phyloP scores from a whole-genome alignment of 1,139 yeast species.

The Hemisphaericaspora xylanilytica region DNA sequence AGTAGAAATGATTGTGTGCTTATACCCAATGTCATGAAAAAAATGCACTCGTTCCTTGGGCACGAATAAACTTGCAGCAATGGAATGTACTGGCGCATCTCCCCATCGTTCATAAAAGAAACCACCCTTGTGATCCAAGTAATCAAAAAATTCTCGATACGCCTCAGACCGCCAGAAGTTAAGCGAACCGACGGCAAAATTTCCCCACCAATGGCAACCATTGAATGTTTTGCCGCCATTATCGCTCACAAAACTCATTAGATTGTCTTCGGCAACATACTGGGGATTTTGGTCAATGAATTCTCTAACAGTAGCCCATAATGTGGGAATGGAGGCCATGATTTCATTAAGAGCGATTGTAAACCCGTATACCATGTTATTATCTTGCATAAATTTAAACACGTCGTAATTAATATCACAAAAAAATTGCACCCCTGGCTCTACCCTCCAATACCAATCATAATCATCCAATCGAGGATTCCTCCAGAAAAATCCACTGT shows the following conservation, averaged over 20 bases:
- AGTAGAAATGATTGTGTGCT: conserved; percentile 36
- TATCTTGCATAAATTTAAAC: conserved; percentile 56
- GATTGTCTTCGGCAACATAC: conserved; percentile 41
- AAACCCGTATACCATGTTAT: conserved; percentile 60
- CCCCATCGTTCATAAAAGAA: conserved; percentile 96
- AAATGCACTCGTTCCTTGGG: conserved; percentile 65
- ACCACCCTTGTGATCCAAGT: conserved; percentile 73
- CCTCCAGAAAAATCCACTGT: conserved; percentile 61
- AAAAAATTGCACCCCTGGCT: conserved; percentile 57
- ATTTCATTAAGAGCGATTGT: conserved; percentile 61
- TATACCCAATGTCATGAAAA: conserved; percentile 79
- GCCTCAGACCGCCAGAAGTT: conserved; percentile 71
- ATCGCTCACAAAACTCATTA: conserved; percentile 49
- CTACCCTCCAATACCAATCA: conserved; percentile 71
- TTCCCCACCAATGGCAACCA: conserved; percentile 88
- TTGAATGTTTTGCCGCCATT: conserved; percentile 68
- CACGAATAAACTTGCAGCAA: conserved; percentile 71
- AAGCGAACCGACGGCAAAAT: conserved; percentile 77
- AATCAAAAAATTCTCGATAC: conserved; percentile 64
- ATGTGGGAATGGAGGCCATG: conserved; percentile 51
- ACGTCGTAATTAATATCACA: conserved; percentile 67
- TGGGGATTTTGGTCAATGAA: conserved; percentile 46
- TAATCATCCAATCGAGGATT: conserved; percentile 52
- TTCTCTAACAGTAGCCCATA: conserved; percentile 53
- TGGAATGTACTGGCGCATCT: conserved; percentile 87